Base-by-base conservation (phyloP, 768 basidiomycete species). In the Psilocybe cubensis region DNA sequence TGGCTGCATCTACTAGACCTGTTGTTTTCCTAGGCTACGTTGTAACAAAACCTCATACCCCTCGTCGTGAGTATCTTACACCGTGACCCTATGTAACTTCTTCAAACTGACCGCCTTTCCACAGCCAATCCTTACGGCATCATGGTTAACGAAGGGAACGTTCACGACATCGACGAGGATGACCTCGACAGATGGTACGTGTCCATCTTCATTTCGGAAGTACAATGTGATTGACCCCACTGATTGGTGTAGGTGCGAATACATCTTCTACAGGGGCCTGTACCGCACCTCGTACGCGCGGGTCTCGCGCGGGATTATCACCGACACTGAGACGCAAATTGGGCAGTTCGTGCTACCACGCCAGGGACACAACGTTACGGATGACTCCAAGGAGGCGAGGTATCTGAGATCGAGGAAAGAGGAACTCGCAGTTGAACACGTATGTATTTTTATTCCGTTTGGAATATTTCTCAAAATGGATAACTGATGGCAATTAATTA, bases 281-380 rank as follows among this genome's bases (percentile, higher is more conserved):
- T 88, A 91, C 67, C 80, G 90, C 17, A 91, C 89, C 2, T 76
- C 87, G n/a, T 96, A 92, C 67, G 93, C 89, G 0, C 83, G 94
- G 17, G 71, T 96, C 17, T 91, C 92, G 10, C 83, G 92, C 18
- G 87, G 91, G 21, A 86, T 85, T 29, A 89, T 96, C 60, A 94
- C 92, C 23, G 94, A 96, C 66, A 96, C 94, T 1, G 93, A 96
- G 66, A 79, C 94, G 50, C 94, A 94, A 72, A 84, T 96, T 33
- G 93, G 87, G 10, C 92, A 91, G 70, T 96, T 94, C 66, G 80
- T 90, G 47, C 68, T 95, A 3, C 92, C 92, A 0, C 79, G 74
- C 44, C 78, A 85, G 53, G 87, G 83, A 0, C 64, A 70, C 57
- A 68, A 68, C 17, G 80, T 86, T 3, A 74, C 75, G 21, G 83